phyloP scores from a whole-genome alignment of 306 rosid genomes.

The Pyrus pyrifolia region DNA sequence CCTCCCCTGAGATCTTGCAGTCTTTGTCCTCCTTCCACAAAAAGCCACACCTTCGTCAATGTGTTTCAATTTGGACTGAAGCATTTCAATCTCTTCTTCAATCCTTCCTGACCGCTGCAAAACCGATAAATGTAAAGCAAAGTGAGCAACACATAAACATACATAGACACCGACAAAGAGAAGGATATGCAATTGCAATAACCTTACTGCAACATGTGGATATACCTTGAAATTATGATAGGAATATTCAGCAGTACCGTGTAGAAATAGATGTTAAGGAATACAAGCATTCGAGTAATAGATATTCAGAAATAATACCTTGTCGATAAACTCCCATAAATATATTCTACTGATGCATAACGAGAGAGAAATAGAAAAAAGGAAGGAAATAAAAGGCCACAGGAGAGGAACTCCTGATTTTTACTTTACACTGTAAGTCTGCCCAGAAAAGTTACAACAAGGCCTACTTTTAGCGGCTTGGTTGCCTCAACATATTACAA shows the following conservation, averaged over 20 bases:
- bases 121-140: conserved; percentile 1
- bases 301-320: neutral
- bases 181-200: neutral
- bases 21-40: conserved; percentile 68
- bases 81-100: conserved; percentile 86
- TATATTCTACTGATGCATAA: neutral
- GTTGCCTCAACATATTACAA: neutral
- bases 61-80: conserved; percentile 65
- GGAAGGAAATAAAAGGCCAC: neutral
- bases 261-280: neutral
- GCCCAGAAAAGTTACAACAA: neutral
- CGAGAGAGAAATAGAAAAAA: neutral
- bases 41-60: conserved; percentile 64
- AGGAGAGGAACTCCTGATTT: neutral
- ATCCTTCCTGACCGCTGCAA: conserved; percentile 81
- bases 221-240: neutral
- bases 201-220: neutral
- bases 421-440: neutral
- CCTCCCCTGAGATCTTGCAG: conserved; percentile 85
- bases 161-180: neutral
- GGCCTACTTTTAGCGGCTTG: neutral
- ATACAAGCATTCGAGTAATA: neutral
- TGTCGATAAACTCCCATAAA: neutral
- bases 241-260: neutral
- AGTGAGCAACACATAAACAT: neutral